A percentile compares a stretch with the other conserved stretches of the same genome.
These are phyloP conservation scores for Microstegium vimineum DNA, from an alignment of 176 grass and related monocot species.

Conservation along the genomic window DNA sequence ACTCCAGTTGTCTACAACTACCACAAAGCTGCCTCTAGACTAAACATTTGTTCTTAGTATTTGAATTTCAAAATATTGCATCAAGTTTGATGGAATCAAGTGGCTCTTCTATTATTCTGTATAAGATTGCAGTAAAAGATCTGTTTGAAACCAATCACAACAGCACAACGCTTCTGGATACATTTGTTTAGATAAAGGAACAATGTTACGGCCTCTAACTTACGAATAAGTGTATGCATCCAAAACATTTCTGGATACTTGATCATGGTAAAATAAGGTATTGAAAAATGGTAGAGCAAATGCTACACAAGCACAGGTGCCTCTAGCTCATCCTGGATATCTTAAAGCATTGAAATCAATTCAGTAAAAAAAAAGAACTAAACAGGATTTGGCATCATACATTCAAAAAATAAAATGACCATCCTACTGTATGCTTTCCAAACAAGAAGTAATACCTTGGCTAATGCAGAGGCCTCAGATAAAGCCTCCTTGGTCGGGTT, in stretches of 20 bases:
- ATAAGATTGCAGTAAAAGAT: not conserved
- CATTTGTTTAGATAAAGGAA: not conserved
- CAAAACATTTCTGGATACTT: conserved; percentile 1
- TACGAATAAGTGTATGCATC: not conserved
- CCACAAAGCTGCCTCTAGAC: not conserved
- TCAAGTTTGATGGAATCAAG: not conserved
- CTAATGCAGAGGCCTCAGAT: conserved; percentile 56
- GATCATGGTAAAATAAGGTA: not conserved
- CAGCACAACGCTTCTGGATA: not conserved
- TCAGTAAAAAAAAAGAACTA: not conserved
- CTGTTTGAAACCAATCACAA: not conserved
- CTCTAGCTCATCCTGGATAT: not conserved
- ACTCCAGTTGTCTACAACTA: not conserved
- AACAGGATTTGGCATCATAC: not conserved
- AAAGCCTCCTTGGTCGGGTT: conserved; percentile 35
- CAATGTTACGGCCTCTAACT: not conserved
- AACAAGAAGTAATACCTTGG: conserved; percentile 53
- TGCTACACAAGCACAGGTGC: not conserved
- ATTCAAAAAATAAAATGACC: not conserved
- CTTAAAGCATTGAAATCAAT: not conserved
- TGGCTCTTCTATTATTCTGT: not conserved
- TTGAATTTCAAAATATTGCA: conserved; percentile 6
- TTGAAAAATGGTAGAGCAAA: conserved; percentile 1
- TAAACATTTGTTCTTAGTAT: not conserved
- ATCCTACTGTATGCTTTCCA: not conserved